Conservation (phyloP, 352 stramenopile species). For the Globisporangium recalcitrans region DNA sequence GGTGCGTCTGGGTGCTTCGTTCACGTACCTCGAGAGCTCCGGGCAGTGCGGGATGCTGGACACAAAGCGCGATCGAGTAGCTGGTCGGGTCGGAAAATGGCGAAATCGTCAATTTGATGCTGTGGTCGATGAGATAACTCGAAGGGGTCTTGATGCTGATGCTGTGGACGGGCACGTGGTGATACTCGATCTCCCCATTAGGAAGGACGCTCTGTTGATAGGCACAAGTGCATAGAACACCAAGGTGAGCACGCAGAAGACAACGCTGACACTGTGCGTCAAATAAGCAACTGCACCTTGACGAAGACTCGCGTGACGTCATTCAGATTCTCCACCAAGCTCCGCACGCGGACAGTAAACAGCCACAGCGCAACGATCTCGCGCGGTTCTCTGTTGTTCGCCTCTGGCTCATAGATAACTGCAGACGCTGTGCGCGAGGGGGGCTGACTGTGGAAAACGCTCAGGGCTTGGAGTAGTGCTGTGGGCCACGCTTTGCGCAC, state of each 20-base stretch:
- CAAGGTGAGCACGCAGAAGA: not conserved
- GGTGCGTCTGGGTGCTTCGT: too few relatives aligned
- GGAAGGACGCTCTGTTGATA: constrained; percentile 30
- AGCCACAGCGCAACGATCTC: constrained; percentile 52
- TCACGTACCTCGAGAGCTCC: constrained; percentile 17
- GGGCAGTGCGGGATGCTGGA: constrained; percentile 28
- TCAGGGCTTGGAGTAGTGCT: constrained; percentile 14
- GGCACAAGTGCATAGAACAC: not conserved
- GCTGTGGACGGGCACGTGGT: constrained; percentile 27
- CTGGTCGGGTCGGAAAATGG: constrained; percentile 56
- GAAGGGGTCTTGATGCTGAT: constrained; percentile 17
- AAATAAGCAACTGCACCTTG: constrained; percentile 20
- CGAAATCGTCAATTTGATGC: constrained; percentile 31
- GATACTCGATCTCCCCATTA: constrained; percentile 31
- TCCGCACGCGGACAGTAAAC: constrained; percentile 31
- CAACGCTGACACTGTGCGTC: too few relatives aligned
- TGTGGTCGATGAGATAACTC: constrained; percentile 26
- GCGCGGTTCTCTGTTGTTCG: constrained; percentile 24
- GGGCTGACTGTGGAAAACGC: constrained; percentile 7
- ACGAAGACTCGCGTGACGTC: constrained; percentile 36
- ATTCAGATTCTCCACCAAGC: constrained; percentile 22
- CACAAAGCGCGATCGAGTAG: constrained; percentile 33
- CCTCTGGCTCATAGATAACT: constrained; percentile 23
- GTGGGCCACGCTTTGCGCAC: constrained; percentile 31
- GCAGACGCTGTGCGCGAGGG: constrained; percentile 14